Percentiles rank a stretch among this genome's conserved stretches.
Conservation (phyloP, 495 filamentous ascomycete species). For the Immersiella caudata region DNA sequence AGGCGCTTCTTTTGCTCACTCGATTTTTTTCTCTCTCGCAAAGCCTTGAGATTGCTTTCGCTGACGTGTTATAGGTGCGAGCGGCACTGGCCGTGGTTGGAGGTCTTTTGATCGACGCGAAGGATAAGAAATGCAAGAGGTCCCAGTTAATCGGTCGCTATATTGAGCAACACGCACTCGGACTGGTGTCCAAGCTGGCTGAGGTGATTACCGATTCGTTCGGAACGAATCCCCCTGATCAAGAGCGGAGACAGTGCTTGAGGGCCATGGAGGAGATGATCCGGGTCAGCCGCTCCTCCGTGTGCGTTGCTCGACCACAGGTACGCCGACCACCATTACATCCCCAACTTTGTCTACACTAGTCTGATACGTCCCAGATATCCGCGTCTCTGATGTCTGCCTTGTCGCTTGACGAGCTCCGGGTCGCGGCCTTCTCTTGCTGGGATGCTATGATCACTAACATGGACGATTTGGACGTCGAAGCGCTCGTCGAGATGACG, state of each 20-base stretch:
- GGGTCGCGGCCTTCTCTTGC: constrained; percentile 75
- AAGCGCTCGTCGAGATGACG: constrained; percentile 77
- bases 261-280: constrained; percentile 89
- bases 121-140: constrained; percentile 48
- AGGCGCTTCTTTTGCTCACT: too few species aligned
- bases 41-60: constrained; percentile 9
- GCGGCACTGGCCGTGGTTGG: constrained; percentile 71
- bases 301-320: constrained; percentile 82
- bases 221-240: constrained; percentile 50
- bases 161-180: constrained; percentile 81
- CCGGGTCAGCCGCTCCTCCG: constrained; percentile 65
- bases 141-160: constrained; percentile 73
- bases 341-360: not conserved
- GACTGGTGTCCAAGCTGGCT: constrained; percentile 81
- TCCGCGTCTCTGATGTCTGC: constrained; percentile 87
- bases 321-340: constrained; percentile 45
- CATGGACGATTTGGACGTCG: constrained; percentile 77
- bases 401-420: constrained; percentile 69
- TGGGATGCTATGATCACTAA: constrained; percentile 79
- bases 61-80: constrained; percentile 49
- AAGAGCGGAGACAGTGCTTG: constrained; percentile 74
- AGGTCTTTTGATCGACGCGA: constrained; percentile 53
- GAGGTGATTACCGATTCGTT: constrained; percentile 75
- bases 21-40: too few species aligned
- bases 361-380: constrained; percentile 54